These are phyloP conservation scores for Coemansia sp. DNA, from an alignment of 192 early-diverging fungal species.

Conservation along the genomic window DNA sequence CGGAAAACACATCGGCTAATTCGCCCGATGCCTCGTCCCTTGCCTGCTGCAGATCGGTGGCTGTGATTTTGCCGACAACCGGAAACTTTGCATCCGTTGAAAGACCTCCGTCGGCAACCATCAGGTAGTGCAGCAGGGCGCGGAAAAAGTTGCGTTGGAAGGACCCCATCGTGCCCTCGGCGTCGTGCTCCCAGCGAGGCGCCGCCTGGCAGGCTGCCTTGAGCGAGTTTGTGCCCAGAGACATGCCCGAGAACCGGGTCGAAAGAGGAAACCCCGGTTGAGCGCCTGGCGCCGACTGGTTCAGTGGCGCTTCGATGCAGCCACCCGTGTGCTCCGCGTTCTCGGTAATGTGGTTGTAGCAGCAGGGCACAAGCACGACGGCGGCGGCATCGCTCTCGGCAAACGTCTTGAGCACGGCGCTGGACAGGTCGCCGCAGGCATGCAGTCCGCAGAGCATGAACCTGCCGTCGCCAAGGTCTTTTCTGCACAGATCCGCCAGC, in stretches of 20 bases:
- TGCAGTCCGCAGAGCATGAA: slow-evolving; percentile 83
- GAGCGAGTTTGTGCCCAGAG: slow-evolving; percentile 60
- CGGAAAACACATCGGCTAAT: not conserved
- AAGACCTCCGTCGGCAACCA: slow-evolving; percentile 57
- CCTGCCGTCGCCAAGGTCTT: not conserved
- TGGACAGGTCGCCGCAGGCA: slow-evolving; percentile 79
- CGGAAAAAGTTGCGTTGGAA: slow-evolving; percentile 73
- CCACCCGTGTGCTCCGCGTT: not conserved
- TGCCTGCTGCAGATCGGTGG: slow-evolving; percentile 51
- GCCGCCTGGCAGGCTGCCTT: slow-evolving; percentile 81
- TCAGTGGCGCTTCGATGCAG: not conserved
- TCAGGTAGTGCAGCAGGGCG: slow-evolving; percentile 67
- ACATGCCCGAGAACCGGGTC: slow-evolving; percentile 11
- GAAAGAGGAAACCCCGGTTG: slow-evolving; percentile 34
- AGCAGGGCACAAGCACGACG: slow-evolving; percentile 75
- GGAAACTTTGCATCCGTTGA: slow-evolving; percentile 46
- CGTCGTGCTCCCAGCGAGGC: slow-evolving; percentile 65
- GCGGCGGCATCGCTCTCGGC: slow-evolving; percentile 55
- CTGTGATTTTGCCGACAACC: slow-evolving; percentile 59
- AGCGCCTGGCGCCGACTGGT: not conserved
- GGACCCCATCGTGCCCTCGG: slow-evolving; percentile 54
- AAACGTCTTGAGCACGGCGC: slow-evolving; percentile 66
- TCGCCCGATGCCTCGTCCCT: not conserved
- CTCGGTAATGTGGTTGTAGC: slow-evolving; percentile 80
- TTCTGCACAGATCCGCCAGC: slow-evolving; percentile 12